Percentiles rank a stretch among this genome's conserved stretches.
Evolutionary conservation across 306 rosid species (phyloP).

Genomic region (cucumber (Cucumis sativus)): Cucumber_9930_V3 NC_026661.2:17183001-17183500

Average conservation of each 20-base stretch:
- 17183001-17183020: constrained; percentile 4
- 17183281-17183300: too few relatives aligned
- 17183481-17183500: too few relatives aligned
- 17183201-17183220: constrained; percentile 4
- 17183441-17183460: too few relatives aligned
- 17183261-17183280: neutral
- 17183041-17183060: neutral
- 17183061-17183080: neutral
- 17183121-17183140: neutral
- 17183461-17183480: too few relatives aligned
- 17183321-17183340: too few relatives aligned
- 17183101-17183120: neutral
- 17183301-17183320: too few relatives aligned
- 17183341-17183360: too few relatives aligned
- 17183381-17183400: too few relatives aligned
- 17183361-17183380: too few relatives aligned
- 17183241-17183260: neutral
- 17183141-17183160: neutral
- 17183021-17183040: neutral
- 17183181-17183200: neutral
- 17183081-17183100: neutral
- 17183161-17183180: neutral
- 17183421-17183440: too few relatives aligned
- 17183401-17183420: too few relatives aligned
- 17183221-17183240: neutral